phyloP scores from a whole-genome alignment of 2,329 filamentous ascomycete species.

The Dactylellina leptospora region DNA sequence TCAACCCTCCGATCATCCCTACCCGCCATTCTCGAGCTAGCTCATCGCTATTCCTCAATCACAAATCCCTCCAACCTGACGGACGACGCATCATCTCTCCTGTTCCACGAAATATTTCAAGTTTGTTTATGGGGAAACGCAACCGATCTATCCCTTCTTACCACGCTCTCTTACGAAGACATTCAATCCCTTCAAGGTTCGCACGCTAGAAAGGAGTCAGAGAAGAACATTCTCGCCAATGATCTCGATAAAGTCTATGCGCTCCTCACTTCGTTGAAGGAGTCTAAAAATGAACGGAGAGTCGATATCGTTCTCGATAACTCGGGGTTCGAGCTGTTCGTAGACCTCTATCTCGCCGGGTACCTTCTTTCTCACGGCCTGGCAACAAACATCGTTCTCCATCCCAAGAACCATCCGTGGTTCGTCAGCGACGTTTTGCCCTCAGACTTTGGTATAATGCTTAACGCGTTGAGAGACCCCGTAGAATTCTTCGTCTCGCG shows the following conservation, averaged over 20 bases:
- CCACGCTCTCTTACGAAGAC: constrained; percentile 89
- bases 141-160: constrained; percentile 89
- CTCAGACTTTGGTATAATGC: constrained; percentile 81
- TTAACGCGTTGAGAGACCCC: constrained; percentile 80
- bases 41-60: constrained; percentile 78
- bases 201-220: constrained; percentile 81
- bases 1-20: constrained; percentile 91
- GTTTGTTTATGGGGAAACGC: constrained; percentile 98
- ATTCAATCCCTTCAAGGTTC: constrained; percentile 95
- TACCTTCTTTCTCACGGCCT: constrained; percentile 86
- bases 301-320: constrained; percentile 98
- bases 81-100: constrained; percentile 74
- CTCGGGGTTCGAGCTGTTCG: constrained; percentile 94
- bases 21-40: constrained; percentile 82
- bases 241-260: constrained; percentile 79
- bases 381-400: constrained; percentile 85
- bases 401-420: constrained; percentile 96
- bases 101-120: constrained; percentile 94
- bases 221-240: constrained; percentile 92
- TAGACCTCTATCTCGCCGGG: constrained; percentile 89
- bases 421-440: constrained; percentile 96
- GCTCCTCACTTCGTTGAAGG: constrained; percentile 71
- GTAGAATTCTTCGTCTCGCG: constrained; percentile 79
- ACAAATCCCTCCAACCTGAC: constrained; percentile 55
- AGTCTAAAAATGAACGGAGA: constrained; percentile 73